Evolutionary conservation across 257 asterid species (phyloP).

Genomic region (Solanum pimpinellifolium): DNA sequence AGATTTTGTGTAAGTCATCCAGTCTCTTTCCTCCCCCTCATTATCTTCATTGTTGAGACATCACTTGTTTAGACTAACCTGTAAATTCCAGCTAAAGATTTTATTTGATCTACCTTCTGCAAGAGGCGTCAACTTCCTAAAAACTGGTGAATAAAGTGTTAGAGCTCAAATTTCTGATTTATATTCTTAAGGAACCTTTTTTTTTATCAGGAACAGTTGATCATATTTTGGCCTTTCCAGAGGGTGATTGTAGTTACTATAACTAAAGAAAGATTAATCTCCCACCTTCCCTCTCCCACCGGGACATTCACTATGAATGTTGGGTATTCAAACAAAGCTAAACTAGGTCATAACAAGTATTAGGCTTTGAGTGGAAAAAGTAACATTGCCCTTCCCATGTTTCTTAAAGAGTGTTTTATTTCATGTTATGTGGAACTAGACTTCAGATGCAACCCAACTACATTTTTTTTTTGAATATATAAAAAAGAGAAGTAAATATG

Average conservation of each 20-base stretch:
- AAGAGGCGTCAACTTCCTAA: neutral
- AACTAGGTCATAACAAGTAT: neutral
- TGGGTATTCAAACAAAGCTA: neutral
- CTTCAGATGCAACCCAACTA: neutral
- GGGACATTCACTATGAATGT: neutral
- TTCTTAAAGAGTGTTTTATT: neutral
- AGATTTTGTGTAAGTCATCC: conserved; percentile 59
- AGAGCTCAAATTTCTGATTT: neutral
- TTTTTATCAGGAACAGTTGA: neutral
- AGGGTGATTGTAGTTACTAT: neutral
- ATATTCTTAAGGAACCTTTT: neutral
- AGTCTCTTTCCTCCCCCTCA: neutral
- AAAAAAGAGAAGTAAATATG: neutral
- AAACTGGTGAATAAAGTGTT: neutral
- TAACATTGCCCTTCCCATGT: neutral
- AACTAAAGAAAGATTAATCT: neutral
- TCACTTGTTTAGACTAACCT: neutral
- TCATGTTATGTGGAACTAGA: neutral
- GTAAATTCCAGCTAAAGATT: neutral
- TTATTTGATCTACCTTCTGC: neutral
- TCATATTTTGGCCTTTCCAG: neutral
- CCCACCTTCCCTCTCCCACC: neutral
- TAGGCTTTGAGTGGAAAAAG: neutral
- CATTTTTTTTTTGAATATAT: neutral
- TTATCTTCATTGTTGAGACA: neutral